Conservation (phyloP, 2,329 filamentous ascomycete genomes). For the Penicillium sp. region DNA sequence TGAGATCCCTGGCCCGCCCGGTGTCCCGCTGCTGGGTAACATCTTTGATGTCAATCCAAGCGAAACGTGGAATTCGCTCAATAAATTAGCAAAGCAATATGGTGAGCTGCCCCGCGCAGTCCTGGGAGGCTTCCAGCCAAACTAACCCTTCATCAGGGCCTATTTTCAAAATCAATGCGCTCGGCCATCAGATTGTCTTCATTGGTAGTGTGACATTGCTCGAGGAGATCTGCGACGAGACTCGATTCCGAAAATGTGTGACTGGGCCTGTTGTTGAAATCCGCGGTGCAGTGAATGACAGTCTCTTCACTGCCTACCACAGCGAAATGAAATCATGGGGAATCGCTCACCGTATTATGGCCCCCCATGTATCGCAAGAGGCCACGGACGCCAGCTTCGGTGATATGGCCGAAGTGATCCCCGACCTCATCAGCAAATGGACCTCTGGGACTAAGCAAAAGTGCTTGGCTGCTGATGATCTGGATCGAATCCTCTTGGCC, state of each 20-base stretch:
- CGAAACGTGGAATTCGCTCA: constrained; percentile 48
- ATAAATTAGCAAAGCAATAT: constrained; percentile 45
- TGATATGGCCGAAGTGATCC: constrained; percentile 44
- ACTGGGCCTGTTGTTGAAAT: constrained; percentile 54
- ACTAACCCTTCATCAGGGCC: constrained; percentile 40
- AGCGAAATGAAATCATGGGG: constrained; percentile 53
- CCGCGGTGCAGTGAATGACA: constrained; percentile 57
- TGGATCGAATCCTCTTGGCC: constrained; percentile 51
- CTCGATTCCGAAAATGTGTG: constrained; percentile 49
- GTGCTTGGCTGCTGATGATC: constrained; percentile 41
- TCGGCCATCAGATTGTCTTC: constrained; percentile 44
- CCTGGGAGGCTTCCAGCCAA: background rate
- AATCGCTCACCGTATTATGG: constrained; percentile 49
- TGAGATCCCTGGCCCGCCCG: constrained; percentile 48
- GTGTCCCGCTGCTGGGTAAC: constrained; percentile 49
- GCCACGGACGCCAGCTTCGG: constrained; percentile 37
- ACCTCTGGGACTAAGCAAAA: constrained; percentile 29
- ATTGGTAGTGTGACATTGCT: constrained; percentile 51
- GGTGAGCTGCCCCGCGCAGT: constrained; percentile 28
- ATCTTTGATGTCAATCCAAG: constrained; percentile 45
- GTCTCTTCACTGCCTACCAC: constrained; percentile 57
- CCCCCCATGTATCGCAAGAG: constrained; percentile 41
- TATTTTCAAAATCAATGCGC: constrained; percentile 53
- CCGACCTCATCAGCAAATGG: constrained; percentile 48
- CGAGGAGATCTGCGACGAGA: constrained; percentile 62